phyloP scores from a whole-genome alignment of 257 asterid species.

The Anisodus tanguticus region DNA sequence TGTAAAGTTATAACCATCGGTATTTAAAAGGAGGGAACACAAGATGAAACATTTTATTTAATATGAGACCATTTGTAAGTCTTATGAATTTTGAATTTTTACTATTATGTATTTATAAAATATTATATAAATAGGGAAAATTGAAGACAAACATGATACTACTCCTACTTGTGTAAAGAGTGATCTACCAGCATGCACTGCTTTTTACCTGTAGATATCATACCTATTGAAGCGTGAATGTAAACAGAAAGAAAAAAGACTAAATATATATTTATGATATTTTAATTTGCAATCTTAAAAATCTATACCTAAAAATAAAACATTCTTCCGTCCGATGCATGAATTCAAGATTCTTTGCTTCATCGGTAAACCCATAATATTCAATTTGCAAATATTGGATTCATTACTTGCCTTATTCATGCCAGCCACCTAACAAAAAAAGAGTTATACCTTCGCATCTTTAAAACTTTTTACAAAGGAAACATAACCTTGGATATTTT shows the following conservation, averaged over 20 bases:
- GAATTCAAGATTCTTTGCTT: not conserved
- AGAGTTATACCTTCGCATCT: not conserved
- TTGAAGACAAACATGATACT: not conserved
- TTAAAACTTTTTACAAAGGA: no score
- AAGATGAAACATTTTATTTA: not conserved
- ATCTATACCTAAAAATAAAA: not conserved
- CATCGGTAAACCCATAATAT: not conserved
- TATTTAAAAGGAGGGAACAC: not conserved
- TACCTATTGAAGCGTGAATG: not conserved
- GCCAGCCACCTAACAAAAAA: no score
- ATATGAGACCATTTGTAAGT: not conserved
- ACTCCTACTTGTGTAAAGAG: not conserved
- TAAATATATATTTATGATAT: not conserved
- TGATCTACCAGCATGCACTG: not conserved
- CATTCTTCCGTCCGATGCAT: not conserved
- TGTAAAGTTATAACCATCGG: no score
- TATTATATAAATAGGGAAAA: no score
- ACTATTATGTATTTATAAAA: no score
- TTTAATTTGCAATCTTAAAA: not conserved
- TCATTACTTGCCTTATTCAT: not conserved
- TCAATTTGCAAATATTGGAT: not conserved
- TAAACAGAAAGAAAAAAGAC: not conserved
- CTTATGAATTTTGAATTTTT: no score
- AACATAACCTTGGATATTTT: not conserved
- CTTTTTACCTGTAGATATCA: not conserved